Base-by-base conservation (phyloP, 2,329 filamentous ascomycete genomes). In the Hymenoscyphus repandus region DNA sequence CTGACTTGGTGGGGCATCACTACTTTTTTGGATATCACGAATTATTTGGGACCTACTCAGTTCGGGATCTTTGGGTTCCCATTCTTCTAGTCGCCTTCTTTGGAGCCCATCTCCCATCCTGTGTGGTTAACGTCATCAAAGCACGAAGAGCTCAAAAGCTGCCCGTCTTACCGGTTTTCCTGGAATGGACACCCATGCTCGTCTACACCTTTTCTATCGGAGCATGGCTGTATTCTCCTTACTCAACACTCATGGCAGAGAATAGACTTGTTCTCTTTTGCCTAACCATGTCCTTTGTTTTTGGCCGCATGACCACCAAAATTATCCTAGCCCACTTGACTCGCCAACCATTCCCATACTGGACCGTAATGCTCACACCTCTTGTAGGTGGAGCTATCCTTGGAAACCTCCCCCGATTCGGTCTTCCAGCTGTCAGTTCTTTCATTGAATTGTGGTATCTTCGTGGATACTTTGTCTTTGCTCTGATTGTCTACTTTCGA, bases 271-370 rank as follows among this genome's bases (percentile, higher is more conserved):
- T 95, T 10, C 80, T 97, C 42, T 95, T 96, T 70, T 96, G 91
- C 73, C 72, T 95, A 53, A 95, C 89, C 53, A 87, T 97, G 77
- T 88, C 89, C n/a, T 91, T 97, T 63, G 93, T 96, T 52, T 97
- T 99, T 69, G 93, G 93, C 33, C 86, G 93, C 60, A 90, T 99
- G 85, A 97, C 93, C 0, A 99, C 93, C 36, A 99, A 97, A 75
- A 97, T 97, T 70, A 99, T 99, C 66, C 83, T 99, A 15, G 92
- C 93, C 2, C 93, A 99, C 69, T 76, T 99, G 46, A 93, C 93
- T 1, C 83, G 83, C 56, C 93, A 97, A 68, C 88, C 92, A 3
- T 99, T 97, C 71, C 93, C 93, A 1, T 95, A 88, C 77, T 97
- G 91, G 90, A 97, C 93, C 10, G 79, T 93, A 44, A 88, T 97